Base-by-base conservation (phyloP, 192 early-diverging fungal species). In the Phycomyces nitens region DNA sequence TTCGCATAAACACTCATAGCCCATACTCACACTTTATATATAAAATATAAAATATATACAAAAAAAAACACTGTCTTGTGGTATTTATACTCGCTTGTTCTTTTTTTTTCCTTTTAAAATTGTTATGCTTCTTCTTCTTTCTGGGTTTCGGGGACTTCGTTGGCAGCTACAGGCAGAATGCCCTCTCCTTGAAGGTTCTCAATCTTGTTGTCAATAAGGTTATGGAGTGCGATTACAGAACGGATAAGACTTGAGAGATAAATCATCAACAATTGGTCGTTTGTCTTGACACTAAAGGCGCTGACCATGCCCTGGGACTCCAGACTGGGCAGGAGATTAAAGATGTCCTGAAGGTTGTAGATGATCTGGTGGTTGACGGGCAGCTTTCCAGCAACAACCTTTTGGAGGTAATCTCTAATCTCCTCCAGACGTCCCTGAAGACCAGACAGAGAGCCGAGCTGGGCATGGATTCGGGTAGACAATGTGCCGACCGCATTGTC, bases 291-390 rank as follows among this genome's bases (percentile, higher is more conserved):
- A 4, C 90, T 86, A 69, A 99, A 96, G 40, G 93, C 82, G 58
- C 85, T 80, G 24, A 92, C 87, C 42, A 88, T 88, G 14, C 91
- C 89, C 14, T 82, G 82, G 14, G 90, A 84, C 40, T 90, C 77
- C 49, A 99, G 79, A 75, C 95, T 97, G 34, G 97, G 97, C 67
- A 99, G 78, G 55, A 95, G 82, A 66, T 99, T 99, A 69, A 99
- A 96, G 60, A 99, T 95, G 69, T 99, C 94, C 78, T 99, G 97
- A 44, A 99, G 77, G 72, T 98, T 97, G 84, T 97, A 95, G 53
- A 99, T 86, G 63, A 99, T 97, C 71, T 93, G 89, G 71, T 95
- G 93, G 81, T 98, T 98, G 18, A 96, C 87, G 1, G 97, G 97
- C 41, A 98, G 79, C 54, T 82, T 80, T 38, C 88, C 89, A 15